These are phyloP conservation scores for Melanogaster broomeanus DNA, from an alignment of 768 basidiomycete species.

Conservation along the genomic window DNA sequence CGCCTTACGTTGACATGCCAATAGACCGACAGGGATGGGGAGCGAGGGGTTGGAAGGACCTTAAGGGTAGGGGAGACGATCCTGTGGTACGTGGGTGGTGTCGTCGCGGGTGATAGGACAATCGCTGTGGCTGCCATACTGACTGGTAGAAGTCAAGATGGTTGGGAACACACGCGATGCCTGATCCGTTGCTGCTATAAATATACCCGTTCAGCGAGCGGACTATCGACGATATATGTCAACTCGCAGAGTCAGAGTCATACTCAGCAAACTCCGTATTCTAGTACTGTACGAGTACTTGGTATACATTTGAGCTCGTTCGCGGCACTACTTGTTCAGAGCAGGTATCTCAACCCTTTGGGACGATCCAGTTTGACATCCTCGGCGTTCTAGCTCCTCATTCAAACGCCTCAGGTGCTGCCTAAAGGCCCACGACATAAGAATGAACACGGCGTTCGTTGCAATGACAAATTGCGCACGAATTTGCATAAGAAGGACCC, in stretches of 20 bases:
- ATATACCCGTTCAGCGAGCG: no score
- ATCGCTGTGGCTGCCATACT: conserved; percentile 40
- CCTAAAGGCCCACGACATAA: conserved; percentile 53
- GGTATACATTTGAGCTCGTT: not conserved
- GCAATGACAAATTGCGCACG: conserved; percentile 75
- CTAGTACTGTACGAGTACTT: no score
- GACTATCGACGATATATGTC: no score
- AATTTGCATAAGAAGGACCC: conserved; percentile 70
- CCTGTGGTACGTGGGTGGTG: conserved; percentile 63
- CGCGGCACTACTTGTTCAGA: conserved; percentile 27
- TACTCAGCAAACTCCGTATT: no score
- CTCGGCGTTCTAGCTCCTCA: conserved; percentile 35
- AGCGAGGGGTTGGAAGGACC: conserved; percentile 49
- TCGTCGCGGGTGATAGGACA: conserved; percentile 43
- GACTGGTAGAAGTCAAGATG: no score
- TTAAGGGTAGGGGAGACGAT: conserved; percentile 59
- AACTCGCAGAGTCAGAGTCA: no score
- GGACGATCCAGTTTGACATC: conserved; percentile 37
- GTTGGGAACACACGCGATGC: no score
- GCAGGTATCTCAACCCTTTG: conserved; percentile 48
- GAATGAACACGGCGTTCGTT: conserved; percentile 49
- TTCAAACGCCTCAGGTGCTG: conserved; percentile 46
- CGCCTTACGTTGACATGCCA: conserved; percentile 74
- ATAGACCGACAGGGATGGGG: conserved; percentile 71
- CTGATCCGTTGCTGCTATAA: no score